These are phyloP conservation scores for Sanghuangporus baumii DNA, from an alignment of 1,284 basidiomycete genomes.

Conservation along the genomic window DNA sequence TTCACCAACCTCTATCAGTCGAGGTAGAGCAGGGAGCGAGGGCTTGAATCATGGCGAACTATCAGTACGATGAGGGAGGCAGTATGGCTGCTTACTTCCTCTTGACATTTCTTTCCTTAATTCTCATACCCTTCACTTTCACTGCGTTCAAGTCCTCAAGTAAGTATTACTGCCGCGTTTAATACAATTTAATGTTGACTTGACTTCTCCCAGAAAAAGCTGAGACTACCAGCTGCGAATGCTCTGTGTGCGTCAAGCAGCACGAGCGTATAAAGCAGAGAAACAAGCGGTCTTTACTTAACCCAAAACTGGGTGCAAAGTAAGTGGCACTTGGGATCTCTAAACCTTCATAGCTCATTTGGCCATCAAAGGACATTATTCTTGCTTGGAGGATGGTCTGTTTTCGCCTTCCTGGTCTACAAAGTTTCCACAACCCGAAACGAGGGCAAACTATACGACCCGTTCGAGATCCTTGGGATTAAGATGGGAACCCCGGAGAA, in stretches of 20 bases:
- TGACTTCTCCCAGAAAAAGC: conserved; percentile 22
- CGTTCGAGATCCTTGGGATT: conserved; percentile 92
- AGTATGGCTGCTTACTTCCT: conserved; percentile 88
- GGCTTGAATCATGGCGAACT: conserved; percentile 54
- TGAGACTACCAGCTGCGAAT: conserved; percentile 50
- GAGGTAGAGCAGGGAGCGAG: neutral
- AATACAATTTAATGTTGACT: neutral
- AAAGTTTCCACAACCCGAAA: conserved; percentile 54
- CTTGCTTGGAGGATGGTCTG: conserved; percentile 70
- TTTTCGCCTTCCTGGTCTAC: conserved; percentile 66
- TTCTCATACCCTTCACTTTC: conserved; percentile 73
- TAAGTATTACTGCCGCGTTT: conserved; percentile 25
- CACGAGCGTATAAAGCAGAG: conserved; percentile 41
- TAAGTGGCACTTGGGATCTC: conserved; percentile 25
- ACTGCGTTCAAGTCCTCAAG: conserved; percentile 37
- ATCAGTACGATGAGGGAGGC: conserved; percentile 85
- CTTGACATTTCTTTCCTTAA: conserved; percentile 77
- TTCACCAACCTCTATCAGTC: conserved; percentile 3
- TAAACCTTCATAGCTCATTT: neutral
- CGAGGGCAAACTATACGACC: conserved; percentile 82
- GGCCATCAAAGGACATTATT: conserved; percentile 39
- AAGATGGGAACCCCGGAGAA: conserved; percentile 68
- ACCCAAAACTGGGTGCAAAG: conserved; percentile 40
- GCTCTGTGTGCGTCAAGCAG: conserved; percentile 58
- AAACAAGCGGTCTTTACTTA: conserved; percentile 40